Percentiles rank a stretch among this genome's conserved stretches.
These are phyloP conservation scores for Cylindrotheca closterium DNA, from an alignment of 108 stramenopile species.

Conservation along the genomic window DNA sequence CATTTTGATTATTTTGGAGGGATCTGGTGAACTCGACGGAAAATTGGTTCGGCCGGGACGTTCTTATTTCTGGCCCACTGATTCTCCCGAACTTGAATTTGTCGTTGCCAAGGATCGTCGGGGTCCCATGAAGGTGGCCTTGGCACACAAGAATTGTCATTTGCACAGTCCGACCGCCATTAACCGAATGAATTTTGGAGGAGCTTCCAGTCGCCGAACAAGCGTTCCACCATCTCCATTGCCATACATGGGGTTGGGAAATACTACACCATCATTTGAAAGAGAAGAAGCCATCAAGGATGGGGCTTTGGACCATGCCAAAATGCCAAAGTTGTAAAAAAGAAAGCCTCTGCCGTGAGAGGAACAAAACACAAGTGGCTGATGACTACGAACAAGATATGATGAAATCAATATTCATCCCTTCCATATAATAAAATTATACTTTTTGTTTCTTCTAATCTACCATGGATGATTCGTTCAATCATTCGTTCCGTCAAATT, in stretches of 20 bases:
- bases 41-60: conserved; percentile 62
- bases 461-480: not conserved
- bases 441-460: not conserved
- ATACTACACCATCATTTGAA: conserved; percentile 3
- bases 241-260: conserved; percentile 32
- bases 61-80: conserved; percentile 56
- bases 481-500: not conserved
- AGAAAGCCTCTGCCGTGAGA: not conserved
- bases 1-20: conserved; percentile 73
- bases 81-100: conserved; percentile 45
- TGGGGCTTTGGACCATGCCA: not conserved
- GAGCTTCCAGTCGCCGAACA: conserved; percentile 13
- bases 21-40: conserved; percentile 66
- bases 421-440: not conserved
- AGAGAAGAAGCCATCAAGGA: not conserved
- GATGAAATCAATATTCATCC: not conserved
- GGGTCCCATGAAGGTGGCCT: conserved; percentile 69
- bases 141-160: conserved; percentile 71
- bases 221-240: conserved; percentile 38
- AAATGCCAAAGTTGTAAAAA: not conserved
- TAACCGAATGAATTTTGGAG: conserved; percentile 32
- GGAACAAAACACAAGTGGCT: not conserved
- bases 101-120: conserved; percentile 49
- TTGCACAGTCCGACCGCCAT: conserved; percentile 53
- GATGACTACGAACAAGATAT: not conserved